Conservation (phyloP, 148 eudicot species). For the Rhododendron ovatum region DNA sequence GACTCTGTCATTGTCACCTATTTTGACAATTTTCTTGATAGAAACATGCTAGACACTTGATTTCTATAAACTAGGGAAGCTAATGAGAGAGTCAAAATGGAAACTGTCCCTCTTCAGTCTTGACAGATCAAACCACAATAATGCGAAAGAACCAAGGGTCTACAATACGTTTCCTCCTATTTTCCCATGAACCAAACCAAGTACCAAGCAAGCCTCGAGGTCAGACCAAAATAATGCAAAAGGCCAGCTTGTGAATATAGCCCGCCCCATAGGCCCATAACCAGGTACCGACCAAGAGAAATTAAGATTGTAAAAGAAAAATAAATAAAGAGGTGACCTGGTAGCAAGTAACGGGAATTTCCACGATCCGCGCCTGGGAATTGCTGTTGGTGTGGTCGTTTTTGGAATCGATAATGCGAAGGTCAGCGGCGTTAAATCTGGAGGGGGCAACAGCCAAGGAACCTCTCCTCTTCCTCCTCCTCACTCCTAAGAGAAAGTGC, state of each 20-base stretch:
- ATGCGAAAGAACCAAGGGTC: background rate
- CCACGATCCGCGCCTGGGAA: conserved; percentile 26
- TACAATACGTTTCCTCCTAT: background rate
- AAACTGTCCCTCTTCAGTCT: background rate
- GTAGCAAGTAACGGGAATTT: conserved; percentile 81
- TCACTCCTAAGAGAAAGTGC: background rate
- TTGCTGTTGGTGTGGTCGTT: background rate
- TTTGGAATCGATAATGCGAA: conserved; percentile 13
- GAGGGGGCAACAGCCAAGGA: conserved; percentile 9
- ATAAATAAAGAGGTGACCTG: conserved; percentile 47
- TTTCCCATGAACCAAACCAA: background rate
- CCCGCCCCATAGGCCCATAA: background rate
- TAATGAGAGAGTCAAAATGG: background rate
- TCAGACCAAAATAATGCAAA: background rate
- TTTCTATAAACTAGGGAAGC: background rate
- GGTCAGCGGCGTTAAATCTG: conserved; percentile 26
- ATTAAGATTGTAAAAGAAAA: background rate
- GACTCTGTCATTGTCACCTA: background rate
- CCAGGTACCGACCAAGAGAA: background rate
- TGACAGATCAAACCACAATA: background rate
- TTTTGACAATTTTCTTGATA: background rate
- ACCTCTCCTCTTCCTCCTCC: conserved; percentile 1
- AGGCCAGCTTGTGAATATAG: background rate
- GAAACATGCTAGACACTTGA: background rate
- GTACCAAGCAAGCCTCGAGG: background rate